Percentiles rank a stretch among this genome's conserved stretches.
Conservation (phyloP, 441 rosid species). For the Geranium incanum region DNA sequence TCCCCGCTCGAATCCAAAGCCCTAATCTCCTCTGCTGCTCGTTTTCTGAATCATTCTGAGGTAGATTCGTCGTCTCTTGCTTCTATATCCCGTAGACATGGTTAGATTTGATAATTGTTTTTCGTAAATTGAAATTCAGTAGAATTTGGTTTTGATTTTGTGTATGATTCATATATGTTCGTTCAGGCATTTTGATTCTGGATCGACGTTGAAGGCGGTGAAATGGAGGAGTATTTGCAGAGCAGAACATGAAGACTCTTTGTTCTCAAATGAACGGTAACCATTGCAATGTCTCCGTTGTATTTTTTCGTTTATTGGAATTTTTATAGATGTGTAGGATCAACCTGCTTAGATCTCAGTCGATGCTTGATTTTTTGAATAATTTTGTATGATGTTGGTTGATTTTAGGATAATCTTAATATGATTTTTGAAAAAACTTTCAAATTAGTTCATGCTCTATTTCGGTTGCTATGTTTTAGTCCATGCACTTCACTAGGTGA, state of each 20-base stretch:
- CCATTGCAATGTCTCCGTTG: conserved; percentile 5
- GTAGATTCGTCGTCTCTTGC: background rate
- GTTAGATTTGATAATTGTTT: background rate
- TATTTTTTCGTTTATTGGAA: background rate
- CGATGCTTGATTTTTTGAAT: conserved; percentile 16
- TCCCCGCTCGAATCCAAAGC: background rate
- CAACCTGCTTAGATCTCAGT: conserved; percentile 58
- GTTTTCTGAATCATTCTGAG: background rate
- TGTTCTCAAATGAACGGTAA: conserved; percentile 68
- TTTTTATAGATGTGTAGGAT: conserved; percentile 61
- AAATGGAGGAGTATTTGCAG: conserved; percentile 75
- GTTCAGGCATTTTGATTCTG: background rate
- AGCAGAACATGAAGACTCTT: conserved; percentile 53
- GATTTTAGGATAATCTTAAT: background rate
- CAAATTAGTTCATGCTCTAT: background rate
- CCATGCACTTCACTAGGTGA: background rate
- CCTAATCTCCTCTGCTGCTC: background rate
- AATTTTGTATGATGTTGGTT: background rate
- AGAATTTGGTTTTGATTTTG: background rate
- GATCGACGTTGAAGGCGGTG: conserved; percentile 1
- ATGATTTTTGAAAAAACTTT: background rate
- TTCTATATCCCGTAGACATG: background rate
- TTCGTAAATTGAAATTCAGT: too few species aligned
- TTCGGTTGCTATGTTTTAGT: background rate
- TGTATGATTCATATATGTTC: background rate